phyloP scores from a whole-genome alignment of 805 yeast genomes.

The Torulaspora gathmanii region DNA sequence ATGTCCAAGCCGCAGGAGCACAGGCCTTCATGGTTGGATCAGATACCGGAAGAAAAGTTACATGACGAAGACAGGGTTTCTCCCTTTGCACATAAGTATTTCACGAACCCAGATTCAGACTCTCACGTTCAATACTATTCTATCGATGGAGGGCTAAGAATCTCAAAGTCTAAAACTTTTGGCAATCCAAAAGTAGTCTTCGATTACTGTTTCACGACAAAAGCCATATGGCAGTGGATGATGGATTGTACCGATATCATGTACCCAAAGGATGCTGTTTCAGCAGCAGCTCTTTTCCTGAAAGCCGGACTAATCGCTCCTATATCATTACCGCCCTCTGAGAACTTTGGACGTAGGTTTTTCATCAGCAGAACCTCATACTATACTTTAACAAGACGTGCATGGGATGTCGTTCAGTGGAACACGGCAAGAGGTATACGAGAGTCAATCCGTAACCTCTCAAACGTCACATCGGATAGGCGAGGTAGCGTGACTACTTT shows the following conservation, averaged over 20 bases:
- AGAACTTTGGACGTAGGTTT: slow-evolving; percentile 30
- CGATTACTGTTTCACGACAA: slow-evolving; percentile 62
- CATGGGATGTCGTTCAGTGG: slow-evolving; percentile 38
- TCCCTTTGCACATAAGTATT: slow-evolving; percentile 71
- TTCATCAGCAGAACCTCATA: slow-evolving; percentile 37
- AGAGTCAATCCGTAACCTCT: slow-evolving; percentile 1
- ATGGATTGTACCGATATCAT: slow-evolving; percentile 81
- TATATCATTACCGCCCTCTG: slow-evolving; percentile 38
- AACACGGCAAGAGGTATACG: slow-evolving; percentile 10
- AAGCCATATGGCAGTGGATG: slow-evolving; percentile 79
- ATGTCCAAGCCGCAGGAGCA: background rate
- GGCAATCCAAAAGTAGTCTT: slow-evolving; percentile 28
- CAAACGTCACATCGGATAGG: background rate
- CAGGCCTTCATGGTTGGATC: slow-evolving; percentile 15
- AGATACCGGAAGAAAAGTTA: slow-evolving; percentile 11
- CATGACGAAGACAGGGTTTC: slow-evolving; percentile 36
- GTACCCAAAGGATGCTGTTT: slow-evolving; percentile 47
- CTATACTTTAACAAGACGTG: slow-evolving; percentile 43
- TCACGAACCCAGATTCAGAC: slow-evolving; percentile 86
- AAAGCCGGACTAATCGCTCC: slow-evolving; percentile 46
- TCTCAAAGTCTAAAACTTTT: slow-evolving; percentile 44
- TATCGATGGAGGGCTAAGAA: slow-evolving; percentile 58
- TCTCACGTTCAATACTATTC: slow-evolving; percentile 75
- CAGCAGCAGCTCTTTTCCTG: slow-evolving; percentile 48
- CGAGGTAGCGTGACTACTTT: background rate